phyloP scores from a whole-genome alignment of 257 asterid genomes.

The Gentiana macrophylla region DNA sequence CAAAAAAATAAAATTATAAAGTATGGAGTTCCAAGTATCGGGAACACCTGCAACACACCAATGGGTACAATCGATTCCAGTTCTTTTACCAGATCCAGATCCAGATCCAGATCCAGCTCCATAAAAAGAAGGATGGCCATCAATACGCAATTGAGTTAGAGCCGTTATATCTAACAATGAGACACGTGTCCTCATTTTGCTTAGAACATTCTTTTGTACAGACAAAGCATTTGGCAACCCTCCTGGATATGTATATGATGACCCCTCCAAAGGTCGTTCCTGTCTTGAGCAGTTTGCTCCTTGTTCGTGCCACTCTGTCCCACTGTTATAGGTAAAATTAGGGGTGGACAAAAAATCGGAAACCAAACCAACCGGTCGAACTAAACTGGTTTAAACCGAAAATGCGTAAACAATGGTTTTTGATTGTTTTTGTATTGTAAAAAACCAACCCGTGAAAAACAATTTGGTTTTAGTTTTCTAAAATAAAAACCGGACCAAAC shows the following conservation, averaged over 20 bases:
- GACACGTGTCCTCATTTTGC: conserved; percentile 10
- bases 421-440: too few relatives aligned
- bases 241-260: conserved; percentile 13
- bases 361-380: too few relatives aligned
- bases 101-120: conserved; percentile 8
- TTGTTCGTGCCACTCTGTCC: conserved; percentile 14
- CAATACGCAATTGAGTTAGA: conserved; percentile 22
- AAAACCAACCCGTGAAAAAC: too few relatives aligned
- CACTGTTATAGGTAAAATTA: conserved; percentile 9
- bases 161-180: conserved; percentile 20
- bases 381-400: too few relatives aligned
- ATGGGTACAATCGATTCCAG: conserved; percentile 25
- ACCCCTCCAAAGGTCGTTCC: conserved; percentile 15
- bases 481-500: too few relatives aligned
- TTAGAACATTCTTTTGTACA: conserved; percentile 13
- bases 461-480: too few relatives aligned
- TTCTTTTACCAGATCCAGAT: neutral
- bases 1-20: conserved; percentile 7
- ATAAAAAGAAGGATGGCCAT: conserved; percentile 29
- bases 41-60: conserved; percentile 41
- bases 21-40: conserved; percentile 32
- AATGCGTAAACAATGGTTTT: too few relatives aligned
- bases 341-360: too few relatives aligned
- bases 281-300: conserved; percentile 17
- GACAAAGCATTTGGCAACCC: conserved; percentile 16